Evolutionary conservation across 2,329 filamentous ascomycete species (phyloP).

Genomic region (Aspergillus tubingensis): DNA sequence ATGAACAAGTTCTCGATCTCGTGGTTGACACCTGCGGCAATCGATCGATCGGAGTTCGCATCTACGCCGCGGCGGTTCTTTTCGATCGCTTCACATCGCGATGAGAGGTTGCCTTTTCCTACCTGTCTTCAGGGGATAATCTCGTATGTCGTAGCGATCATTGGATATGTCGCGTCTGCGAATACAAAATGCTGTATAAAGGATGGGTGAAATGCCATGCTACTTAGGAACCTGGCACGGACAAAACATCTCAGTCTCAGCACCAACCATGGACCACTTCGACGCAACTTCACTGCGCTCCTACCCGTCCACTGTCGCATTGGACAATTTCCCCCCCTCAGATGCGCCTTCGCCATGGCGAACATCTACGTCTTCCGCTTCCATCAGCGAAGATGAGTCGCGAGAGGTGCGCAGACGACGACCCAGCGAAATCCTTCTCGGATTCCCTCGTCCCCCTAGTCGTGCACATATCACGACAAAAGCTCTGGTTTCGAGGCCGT

Average conservation of each 20-base stretch:
- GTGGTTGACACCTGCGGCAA: conserved; percentile 10
- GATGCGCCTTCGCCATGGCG: background rate
- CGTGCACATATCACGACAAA: conserved; percentile 15
- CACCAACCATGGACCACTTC: conserved; percentile 7
- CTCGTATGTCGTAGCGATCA: background rate
- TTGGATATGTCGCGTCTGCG: conserved; percentile 2
- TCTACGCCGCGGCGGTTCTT: background rate
- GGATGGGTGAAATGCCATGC: background rate
- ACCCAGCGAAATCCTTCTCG: conserved; percentile 22
- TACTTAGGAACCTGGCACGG: background rate
- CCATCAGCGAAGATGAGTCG: background rate
- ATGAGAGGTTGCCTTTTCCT: conserved; percentile 5
- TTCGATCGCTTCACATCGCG: conserved; percentile 6
- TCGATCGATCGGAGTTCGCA: conserved; percentile 13
- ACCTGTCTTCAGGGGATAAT: background rate
- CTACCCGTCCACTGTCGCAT: conserved; percentile 12
- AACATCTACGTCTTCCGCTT: background rate
- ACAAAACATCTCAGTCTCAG: background rate
- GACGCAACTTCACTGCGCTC: conserved; percentile 15
- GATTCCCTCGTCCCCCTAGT: conserved; percentile 28
- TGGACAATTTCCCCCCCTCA: conserved; percentile 4
- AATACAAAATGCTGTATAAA: background rate
- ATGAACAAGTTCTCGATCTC: conserved; percentile 9
- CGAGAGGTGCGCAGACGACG: background rate
- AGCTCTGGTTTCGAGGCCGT: conserved; percentile 21